A percentile compares a stretch with the other conserved stretches of the same genome.
phyloP scores from a whole-genome alignment of 768 basidiomycete genomes.

The Pilatotrama ljubarskyi region DNA sequence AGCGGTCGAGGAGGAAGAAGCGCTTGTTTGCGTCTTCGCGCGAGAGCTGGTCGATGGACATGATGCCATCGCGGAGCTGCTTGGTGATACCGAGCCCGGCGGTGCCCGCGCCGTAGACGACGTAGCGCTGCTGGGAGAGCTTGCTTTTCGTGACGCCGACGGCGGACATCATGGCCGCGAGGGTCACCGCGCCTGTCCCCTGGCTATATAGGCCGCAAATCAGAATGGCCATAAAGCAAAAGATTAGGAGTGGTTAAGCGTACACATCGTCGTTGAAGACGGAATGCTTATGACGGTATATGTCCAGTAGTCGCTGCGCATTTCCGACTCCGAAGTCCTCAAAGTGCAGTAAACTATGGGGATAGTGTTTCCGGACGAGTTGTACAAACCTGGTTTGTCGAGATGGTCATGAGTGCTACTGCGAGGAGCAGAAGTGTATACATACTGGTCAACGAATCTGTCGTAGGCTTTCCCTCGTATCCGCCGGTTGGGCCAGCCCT shows the following conservation, averaged over 20 bases:
- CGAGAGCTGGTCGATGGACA: conserved; percentile 49
- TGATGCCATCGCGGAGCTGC: conserved; percentile 77
- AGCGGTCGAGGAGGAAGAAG: conserved; percentile 76
- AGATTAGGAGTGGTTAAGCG: conserved; percentile 3
- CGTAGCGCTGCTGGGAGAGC: conserved; percentile 72
- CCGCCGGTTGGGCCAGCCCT: conserved; percentile 77
- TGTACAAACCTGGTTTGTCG: conserved; percentile 80
- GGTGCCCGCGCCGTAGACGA: conserved; percentile 80
- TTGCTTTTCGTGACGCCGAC: conserved; percentile 62
- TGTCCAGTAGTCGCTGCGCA: conserved; percentile 64
- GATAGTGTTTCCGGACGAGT: conserved; percentile 71
- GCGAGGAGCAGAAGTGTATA: background rate
- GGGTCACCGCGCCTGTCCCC: conserved; percentile 75
- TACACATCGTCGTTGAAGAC: conserved; percentile 89
- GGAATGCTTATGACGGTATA: conserved; percentile 62
- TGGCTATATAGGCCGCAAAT: conserved; percentile 55
- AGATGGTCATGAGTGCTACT: background rate
- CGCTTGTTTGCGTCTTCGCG: conserved; percentile 56
- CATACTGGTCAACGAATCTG: conserved; percentile 71
- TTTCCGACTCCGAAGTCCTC: conserved; percentile 85
- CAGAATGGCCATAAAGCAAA: background rate
- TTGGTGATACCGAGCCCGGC: conserved; percentile 80
- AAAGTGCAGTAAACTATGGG: conserved; percentile 71
- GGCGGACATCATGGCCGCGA: conserved; percentile 68
- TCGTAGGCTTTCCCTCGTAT: conserved; percentile 76